Evolutionary conservation across 129 eudicot genomes (phyloP).

Genomic region (Mikania micrantha): DNA sequence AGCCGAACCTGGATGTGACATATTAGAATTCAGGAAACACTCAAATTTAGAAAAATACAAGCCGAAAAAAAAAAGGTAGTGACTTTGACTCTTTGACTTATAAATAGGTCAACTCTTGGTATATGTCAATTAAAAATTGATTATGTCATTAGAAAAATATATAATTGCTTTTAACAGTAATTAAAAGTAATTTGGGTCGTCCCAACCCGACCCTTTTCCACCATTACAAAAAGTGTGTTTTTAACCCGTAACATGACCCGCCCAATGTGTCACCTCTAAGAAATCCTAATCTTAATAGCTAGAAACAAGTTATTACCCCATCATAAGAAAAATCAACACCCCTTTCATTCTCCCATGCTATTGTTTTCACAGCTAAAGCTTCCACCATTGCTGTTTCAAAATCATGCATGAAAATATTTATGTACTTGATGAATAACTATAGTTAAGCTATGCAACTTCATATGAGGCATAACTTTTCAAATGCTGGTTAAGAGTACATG

Average conservation of each 20-base stretch:
- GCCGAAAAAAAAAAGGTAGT: neutral
- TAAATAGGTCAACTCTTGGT: neutral
- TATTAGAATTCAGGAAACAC: neutral
- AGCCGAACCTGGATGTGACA: conserved; percentile 54
- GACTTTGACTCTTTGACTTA: neutral
- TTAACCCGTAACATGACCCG: neutral
- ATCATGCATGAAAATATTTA: neutral
- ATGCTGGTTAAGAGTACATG: neutral
- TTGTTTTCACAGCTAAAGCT: conserved; percentile 54
- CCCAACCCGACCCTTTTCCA: neutral
- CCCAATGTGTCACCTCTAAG: neutral
- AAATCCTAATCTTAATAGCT: neutral
- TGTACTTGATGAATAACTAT: neutral
- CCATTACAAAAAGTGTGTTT: neutral
- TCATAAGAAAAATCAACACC: conserved; percentile 71
- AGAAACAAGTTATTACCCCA: conserved; percentile 59
- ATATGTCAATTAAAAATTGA: neutral
- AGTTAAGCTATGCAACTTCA: neutral
- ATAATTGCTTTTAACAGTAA: too few species aligned
- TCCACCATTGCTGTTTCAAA: conserved; percentile 78
- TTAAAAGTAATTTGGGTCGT: neutral
- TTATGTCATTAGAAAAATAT: neutral
- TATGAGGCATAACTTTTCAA: neutral
- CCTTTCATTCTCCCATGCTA: conserved; percentile 79
- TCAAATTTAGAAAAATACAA: neutral